phyloP scores from a whole-genome alignment of 2,329 filamentous ascomycete genomes.

The Phialemoniopsis sp. region DNA sequence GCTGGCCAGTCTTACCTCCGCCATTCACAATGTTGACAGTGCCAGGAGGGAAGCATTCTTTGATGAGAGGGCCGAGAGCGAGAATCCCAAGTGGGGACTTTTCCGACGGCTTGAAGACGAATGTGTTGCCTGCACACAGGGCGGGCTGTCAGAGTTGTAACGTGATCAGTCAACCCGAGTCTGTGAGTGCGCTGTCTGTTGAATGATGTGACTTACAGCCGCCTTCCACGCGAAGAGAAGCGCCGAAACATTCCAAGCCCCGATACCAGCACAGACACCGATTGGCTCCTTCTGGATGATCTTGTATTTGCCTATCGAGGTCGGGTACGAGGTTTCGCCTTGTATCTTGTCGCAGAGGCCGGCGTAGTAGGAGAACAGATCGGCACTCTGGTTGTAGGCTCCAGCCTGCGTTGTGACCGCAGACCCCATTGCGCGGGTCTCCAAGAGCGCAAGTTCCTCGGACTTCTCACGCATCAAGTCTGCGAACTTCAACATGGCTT shows the following conservation, averaged over 20 bases:
- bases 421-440: not conserved
- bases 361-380: slow-evolving; percentile 2
- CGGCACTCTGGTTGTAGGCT: not conserved
- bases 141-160: not conserved
- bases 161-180: too few relatives aligned
- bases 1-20: slow-evolving; percentile 21
- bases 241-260: slow-evolving; percentile 1
- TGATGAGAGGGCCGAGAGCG: not conserved
- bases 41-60: slow-evolving; percentile 1
- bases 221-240: not conserved
- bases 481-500: not conserved
- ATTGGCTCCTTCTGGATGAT: slow-evolving; percentile 1
- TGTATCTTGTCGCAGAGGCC: slow-evolving; percentile 1
- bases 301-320: not conserved
- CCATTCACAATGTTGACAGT: slow-evolving; percentile 36
- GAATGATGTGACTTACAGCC: not conserved
- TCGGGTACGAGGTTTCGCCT: slow-evolving; percentile 1
- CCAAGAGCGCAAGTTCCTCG: not conserved
- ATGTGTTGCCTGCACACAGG: not conserved
- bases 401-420: not conserved
- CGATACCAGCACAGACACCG: slow-evolving; percentile 1
- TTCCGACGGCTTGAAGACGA: slow-evolving; percentile 1
- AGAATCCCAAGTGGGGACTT: slow-evolving; percentile 1
- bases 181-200: too few relatives aligned
- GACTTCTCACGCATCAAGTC: not conserved